These are phyloP conservation scores for Thraustochytrium striatum DNA, from an alignment of 352 stramenopile genomes.

Conservation along the genomic window DNA sequence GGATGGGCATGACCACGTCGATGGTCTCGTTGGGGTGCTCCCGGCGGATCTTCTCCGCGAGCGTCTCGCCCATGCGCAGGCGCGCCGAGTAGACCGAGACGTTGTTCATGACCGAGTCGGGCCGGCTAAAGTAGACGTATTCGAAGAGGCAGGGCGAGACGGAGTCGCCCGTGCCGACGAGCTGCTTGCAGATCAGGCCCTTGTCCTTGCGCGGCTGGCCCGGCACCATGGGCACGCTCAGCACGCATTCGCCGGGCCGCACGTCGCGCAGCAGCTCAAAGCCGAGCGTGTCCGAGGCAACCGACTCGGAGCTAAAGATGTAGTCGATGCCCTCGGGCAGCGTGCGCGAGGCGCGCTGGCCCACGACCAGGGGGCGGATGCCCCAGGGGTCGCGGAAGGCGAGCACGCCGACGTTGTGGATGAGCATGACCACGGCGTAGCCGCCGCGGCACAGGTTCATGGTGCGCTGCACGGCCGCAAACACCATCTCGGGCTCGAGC, in stretches of 20 bases:
- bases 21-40: constrained; percentile 85
- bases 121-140: constrained; percentile 99
- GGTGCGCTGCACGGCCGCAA: constrained; percentile 79
- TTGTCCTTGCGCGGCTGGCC: constrained; percentile 7
- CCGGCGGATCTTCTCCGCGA: constrained; percentile 89
- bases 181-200: constrained; percentile 59
- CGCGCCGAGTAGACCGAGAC: constrained; percentile 95
- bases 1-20: constrained; percentile 98
- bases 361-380: constrained; percentile 93
- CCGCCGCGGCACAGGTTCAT: constrained; percentile 91
- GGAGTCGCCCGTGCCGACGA: constrained; percentile 66
- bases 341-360: constrained; percentile 62
- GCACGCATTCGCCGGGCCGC: constrained; percentile 89
- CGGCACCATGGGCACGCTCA: constrained; percentile 80
- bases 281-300: constrained; percentile 95
- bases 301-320: constrained; percentile 84
- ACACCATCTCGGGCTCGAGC: constrained; percentile 73
- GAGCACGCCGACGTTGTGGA: constrained; percentile 94
- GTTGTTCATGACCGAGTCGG: constrained; percentile 97
- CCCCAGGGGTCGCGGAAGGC: constrained; percentile 96
- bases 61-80: constrained; percentile 95
- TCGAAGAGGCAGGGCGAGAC: constrained; percentile 98
- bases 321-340: constrained; percentile 62
- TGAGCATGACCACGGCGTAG: constrained; percentile 92
- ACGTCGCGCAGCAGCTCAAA: constrained; percentile 92